These are phyloP conservation scores for Debaryomyces sp. DNA, from an alignment of 1,139 yeast species.

Conservation along the genomic window DNA sequence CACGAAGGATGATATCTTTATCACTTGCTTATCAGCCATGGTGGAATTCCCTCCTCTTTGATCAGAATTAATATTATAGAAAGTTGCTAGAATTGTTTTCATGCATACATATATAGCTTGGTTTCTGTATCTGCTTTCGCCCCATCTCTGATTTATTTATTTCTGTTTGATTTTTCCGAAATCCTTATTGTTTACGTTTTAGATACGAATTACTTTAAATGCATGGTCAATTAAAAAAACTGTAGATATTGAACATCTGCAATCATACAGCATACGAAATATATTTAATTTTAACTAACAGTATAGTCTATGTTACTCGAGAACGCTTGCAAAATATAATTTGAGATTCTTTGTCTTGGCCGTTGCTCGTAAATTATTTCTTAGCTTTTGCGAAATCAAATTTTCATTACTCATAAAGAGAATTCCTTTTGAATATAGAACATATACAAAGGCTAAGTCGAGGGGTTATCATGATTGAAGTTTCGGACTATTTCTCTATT, in stretches of 20 bases:
- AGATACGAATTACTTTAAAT: background rate
- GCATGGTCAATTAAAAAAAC: background rate
- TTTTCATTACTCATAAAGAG: background rate
- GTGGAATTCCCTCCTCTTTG: slow-evolving; percentile 55
- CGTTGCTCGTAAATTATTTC: background rate
- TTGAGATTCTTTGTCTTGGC: background rate
- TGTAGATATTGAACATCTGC: background rate
- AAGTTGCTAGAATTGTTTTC: background rate
- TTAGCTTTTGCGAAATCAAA: background rate
- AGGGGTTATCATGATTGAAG: slow-evolving; percentile 17
- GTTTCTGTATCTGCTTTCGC: background rate
- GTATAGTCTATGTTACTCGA: background rate
- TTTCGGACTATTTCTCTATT: slow-evolving; percentile 62
- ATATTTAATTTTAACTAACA: background rate
- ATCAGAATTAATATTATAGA: background rate
- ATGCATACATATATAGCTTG: background rate
- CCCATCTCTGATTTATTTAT: background rate
- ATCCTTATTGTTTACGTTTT: background rate
- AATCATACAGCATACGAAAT: background rate
- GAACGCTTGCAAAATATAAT: background rate
- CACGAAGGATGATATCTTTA: slow-evolving; percentile 75
- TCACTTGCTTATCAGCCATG: slow-evolving; percentile 84
- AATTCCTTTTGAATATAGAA: background rate
- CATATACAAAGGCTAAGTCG: background rate
- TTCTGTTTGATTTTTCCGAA: background rate